Evolutionary conservation across 495 filamentous ascomycete species (phyloP).

Genomic region (Annulohypoxylon moriforme): DNA sequence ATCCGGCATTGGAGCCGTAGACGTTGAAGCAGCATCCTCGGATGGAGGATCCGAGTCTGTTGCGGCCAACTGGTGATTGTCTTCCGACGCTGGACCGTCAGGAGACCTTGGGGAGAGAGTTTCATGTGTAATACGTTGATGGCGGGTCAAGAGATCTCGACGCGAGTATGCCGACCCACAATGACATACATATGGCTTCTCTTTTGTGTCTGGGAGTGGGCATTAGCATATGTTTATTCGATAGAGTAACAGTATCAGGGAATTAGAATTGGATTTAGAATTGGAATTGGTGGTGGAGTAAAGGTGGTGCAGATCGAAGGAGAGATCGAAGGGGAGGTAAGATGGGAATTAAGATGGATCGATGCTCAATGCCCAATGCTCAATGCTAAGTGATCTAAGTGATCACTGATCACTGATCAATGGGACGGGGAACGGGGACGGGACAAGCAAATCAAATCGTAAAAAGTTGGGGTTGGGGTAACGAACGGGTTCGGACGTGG

Average conservation of each 20-base stretch:
- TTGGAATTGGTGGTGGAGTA: slow-evolving; percentile 24
- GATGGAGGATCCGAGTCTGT: slow-evolving; percentile 45
- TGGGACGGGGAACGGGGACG: no score
- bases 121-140: slow-evolving; percentile 58
- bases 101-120: slow-evolving; percentile 47
- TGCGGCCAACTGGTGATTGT: slow-evolving; percentile 44
- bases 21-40: slow-evolving; percentile 32
- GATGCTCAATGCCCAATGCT: no score
- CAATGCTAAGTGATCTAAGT: no score
- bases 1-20: slow-evolving; percentile 39
- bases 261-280: no score
- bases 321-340: neutral
- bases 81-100: slow-evolving; percentile 46
- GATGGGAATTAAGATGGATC: neutral
- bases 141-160: slow-evolving; percentile 65
- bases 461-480: slow-evolving; percentile 47
- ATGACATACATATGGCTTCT: slow-evolving; percentile 66
- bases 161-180: slow-evolving; percentile 66
- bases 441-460: no score
- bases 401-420: neutral
- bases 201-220: slow-evolving; percentile 59
- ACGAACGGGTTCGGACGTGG: slow-evolving; percentile 66
- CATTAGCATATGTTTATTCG: slow-evolving; percentile 37
- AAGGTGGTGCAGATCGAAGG: slow-evolving; percentile 41
- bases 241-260: neutral